phyloP scores from a whole-genome alignment of 345 rosid species.

The Corchorus capsularis region DNA sequence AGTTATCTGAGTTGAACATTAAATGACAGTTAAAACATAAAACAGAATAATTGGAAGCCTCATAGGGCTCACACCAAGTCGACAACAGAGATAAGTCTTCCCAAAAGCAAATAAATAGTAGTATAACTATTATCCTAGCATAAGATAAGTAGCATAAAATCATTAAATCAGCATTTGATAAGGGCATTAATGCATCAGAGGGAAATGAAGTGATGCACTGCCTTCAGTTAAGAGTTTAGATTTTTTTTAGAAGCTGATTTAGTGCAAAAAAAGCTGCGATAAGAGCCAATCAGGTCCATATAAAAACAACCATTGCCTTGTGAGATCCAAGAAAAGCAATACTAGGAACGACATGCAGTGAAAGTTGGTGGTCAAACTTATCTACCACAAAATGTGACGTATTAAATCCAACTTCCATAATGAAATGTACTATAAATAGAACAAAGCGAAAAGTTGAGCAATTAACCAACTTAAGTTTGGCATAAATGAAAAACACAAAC shows the following conservation, averaged over 20 bases:
- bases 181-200: background rate
- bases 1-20: background rate
- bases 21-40: background rate
- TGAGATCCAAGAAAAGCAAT: background rate
- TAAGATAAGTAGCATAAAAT: background rate
- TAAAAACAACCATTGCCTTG: background rate
- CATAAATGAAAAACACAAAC: constrained; percentile 39
- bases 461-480: background rate
- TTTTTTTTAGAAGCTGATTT: background rate
- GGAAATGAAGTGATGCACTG: background rate
- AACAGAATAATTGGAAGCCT: background rate
- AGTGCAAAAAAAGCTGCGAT: background rate
- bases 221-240: background rate
- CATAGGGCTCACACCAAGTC: background rate
- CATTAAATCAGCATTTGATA: background rate
- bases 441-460: background rate
- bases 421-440: background rate
- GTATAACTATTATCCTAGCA: background rate
- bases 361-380: background rate
- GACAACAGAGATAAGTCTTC: background rate
- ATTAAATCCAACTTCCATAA: background rate
- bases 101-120: background rate
- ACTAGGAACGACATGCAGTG: background rate
- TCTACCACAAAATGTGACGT: background rate
- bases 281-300: background rate